Percentiles rank a stretch among this genome's conserved stretches.
Conservation (phyloP, 805 yeast genomes). For the Tetrapisispora nanseiensis region DNA sequence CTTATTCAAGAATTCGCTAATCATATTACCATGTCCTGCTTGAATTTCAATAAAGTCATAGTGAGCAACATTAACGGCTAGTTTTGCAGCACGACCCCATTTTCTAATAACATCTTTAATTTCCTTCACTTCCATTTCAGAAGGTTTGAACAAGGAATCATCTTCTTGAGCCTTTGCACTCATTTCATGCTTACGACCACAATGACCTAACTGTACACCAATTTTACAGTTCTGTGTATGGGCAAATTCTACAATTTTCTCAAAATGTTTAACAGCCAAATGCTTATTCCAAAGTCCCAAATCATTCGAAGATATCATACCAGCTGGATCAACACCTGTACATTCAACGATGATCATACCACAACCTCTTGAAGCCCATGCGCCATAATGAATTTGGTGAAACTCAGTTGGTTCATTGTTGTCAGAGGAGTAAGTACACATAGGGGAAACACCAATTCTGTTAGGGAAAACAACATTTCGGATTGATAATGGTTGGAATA, state of each 20-base stretch:
- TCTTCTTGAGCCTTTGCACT: conserved; percentile 1
- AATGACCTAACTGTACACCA: conserved; percentile 48
- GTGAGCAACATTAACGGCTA: conserved; percentile 41
- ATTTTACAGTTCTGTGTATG: conserved; percentile 38
- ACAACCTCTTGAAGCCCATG: conserved; percentile 39
- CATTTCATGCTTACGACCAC: conserved; percentile 38
- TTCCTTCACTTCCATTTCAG: conserved; percentile 36
- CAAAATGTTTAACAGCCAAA: conserved; percentile 34
- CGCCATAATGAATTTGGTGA: conserved; percentile 42
- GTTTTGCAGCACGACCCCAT: conserved; percentile 39
- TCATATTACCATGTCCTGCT: conserved; percentile 52
- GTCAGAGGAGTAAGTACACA: conserved; percentile 42
- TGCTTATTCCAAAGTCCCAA: conserved; percentile 43
- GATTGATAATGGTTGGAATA: conserved; percentile 38
- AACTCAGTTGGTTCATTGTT: conserved; percentile 36
- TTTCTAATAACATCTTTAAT: conserved; percentile 33
- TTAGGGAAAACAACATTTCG: conserved; percentile 36
- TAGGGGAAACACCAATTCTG: conserved; percentile 47
- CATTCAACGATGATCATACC: conserved; percentile 42
- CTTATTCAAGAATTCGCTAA: conserved; percentile 39
- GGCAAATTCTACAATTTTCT: conserved; percentile 35
- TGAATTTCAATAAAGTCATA: conserved; percentile 57
- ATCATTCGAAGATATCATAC: conserved; percentile 37
- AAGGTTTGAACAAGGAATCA: conserved; percentile 32
- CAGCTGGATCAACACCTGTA: conserved; percentile 32